Evolutionary conservation across 2,329 filamentous ascomycete genomes (phyloP).

Genomic region (Stagonosporopsis chrysanthemi): DNA sequence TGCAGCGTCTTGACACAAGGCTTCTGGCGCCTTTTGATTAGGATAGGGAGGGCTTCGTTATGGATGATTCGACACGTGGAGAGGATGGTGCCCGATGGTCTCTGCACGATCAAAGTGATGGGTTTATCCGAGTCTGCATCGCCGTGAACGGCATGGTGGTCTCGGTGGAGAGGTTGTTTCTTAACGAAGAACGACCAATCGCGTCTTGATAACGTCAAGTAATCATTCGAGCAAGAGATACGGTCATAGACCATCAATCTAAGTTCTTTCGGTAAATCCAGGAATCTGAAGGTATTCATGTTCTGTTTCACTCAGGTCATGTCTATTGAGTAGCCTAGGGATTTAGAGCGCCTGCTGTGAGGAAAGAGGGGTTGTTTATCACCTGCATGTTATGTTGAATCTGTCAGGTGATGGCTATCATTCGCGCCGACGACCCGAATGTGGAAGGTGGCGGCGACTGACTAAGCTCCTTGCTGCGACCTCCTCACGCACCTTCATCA

Average conservation of each 20-base stretch:
- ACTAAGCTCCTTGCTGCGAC: slow-evolving; percentile 12
- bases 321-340: not conserved
- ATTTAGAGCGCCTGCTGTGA: not conserved
- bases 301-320: not conserved
- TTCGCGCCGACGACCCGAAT: slow-evolving; percentile 11
- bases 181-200: slow-evolving; percentile 18
- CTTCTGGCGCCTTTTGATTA: slow-evolving; percentile 1
- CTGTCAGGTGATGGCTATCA: slow-evolving; percentile 11
- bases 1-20: slow-evolving; percentile 3
- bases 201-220: slow-evolving; percentile 9
- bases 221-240: slow-evolving; percentile 14
- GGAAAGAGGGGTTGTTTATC: slow-evolving; percentile 10
- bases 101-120: slow-evolving; percentile 5
- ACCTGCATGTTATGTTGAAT: slow-evolving; percentile 2
- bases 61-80: slow-evolving; percentile 12
- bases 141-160: slow-evolving; percentile 3
- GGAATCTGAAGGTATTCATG: slow-evolving; percentile 2
- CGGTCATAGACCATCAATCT: slow-evolving; percentile 22
- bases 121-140: slow-evolving; percentile 12
- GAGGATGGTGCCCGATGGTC: slow-evolving; percentile 6
- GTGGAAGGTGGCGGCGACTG: slow-evolving; percentile 8
- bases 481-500: not conserved
- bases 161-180: slow-evolving; percentile 15
- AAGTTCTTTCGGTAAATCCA: slow-evolving; percentile 23
- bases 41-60: slow-evolving; percentile 10